A percentile compares a stretch with the other conserved stretches of the same genome.
Conservation (phyloP, 257 asterid genomes). For the Craterostigma plantagineum region DNA sequence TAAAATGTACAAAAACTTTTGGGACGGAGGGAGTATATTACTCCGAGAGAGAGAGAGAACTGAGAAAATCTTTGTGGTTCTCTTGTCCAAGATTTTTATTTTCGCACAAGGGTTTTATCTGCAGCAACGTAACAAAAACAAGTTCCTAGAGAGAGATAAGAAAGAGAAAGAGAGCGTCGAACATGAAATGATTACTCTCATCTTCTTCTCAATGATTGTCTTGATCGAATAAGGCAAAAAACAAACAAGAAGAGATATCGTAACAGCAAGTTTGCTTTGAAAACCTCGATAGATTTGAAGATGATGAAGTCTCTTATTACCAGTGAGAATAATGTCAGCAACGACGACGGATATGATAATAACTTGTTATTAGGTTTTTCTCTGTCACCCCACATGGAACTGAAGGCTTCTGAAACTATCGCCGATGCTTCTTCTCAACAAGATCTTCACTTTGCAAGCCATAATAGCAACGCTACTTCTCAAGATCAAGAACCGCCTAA, state of each 20-base stretch:
- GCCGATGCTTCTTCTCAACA: not conserved
- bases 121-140: constrained; percentile 13
- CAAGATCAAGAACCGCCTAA: not conserved
- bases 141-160: constrained; percentile 6
- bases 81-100: constrained; percentile 8
- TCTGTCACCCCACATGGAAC: constrained; percentile 62
- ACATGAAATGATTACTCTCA: constrained; percentile 35
- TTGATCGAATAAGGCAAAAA: constrained; percentile 15
- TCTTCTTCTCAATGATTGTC: constrained; percentile 38
- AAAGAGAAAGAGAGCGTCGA: constrained; percentile 1
- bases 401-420: constrained; percentile 22
- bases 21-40: too few species aligned
- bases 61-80: constrained; percentile 1
- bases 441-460: not conserved
- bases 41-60: not conserved
- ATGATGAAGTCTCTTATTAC: constrained; percentile 24
- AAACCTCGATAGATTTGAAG: not conserved
- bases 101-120: constrained; percentile 9
- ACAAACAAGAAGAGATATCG: constrained; percentile 1
- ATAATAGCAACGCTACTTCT: not conserved
- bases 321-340: constrained; percentile 19
- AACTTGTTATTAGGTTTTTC: constrained; percentile 66
- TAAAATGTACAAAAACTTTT: too few species aligned
- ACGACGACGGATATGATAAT: constrained; percentile 6
- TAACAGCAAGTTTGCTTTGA: not conserved